Base-by-base conservation (phyloP, 148 eudicot species). In the Silene latifolia region DNA sequence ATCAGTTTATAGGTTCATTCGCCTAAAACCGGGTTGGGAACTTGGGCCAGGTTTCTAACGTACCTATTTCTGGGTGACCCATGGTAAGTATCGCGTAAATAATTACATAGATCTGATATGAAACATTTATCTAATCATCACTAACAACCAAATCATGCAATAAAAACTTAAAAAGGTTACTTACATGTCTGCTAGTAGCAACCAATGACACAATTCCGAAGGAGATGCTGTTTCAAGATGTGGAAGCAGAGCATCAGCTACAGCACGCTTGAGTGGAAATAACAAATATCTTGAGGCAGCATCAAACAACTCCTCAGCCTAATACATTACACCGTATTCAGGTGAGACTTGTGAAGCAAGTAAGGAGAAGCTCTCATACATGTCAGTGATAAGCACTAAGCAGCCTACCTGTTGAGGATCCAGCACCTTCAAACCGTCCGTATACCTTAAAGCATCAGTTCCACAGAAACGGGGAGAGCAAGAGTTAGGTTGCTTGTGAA, bases 271-370 rank as follows among this genome's bases (percentile, higher is more conserved):
- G 60, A 95, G 91, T 56, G 99, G 97, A 87, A 95, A 92, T 74
- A 95, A 81, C 67, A 95, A 83, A 72, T 92, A 95, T 85, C 99
- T 92, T 68, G 99, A 92, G 69, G 97, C 94, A 72, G 94, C 99
- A 83, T 95, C 99, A 82, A 95, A 90, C 83, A 90, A 85, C 77
- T 92, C 99, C 79, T 90, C 97, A 35, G 97, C 99, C 99, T 95
- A 87, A 81, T 68, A 72, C 39, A 25, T 51, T 24, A 74, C 42
- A 80, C n/a, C 24, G 20, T 6, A 61, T 18, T 57, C 35, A 29
- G 32, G 25, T 51, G 61, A 54, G 61, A 51, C 29, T 70, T 73
- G 53, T 32, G 65, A 63, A 72, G 35, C 27, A 15, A 27, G 21
- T 35, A 32, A 8, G 27, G 19, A 67, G 19, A 67, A 66, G 47